Evolutionary conservation across 2,329 filamentous ascomycete species (phyloP).

Genomic region (Talaromyces albobiverticillius): DNA sequence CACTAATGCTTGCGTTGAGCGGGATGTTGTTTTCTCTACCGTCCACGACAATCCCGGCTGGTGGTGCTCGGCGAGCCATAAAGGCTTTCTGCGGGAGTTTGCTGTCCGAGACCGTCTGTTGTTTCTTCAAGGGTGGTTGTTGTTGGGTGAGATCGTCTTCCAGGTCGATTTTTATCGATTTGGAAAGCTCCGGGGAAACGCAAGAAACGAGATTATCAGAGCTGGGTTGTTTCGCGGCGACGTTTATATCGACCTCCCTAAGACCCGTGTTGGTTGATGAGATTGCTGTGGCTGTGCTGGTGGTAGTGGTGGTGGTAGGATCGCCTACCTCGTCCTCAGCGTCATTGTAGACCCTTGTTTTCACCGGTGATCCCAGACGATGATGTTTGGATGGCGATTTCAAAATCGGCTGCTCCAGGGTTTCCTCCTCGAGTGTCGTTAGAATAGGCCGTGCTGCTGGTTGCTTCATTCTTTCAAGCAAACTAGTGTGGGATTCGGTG

Average conservation of each 20-base stretch:
- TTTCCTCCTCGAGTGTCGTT: constrained; percentile 31
- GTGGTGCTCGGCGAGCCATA: constrained; percentile 35
- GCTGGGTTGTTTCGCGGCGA: constrained; percentile 30
- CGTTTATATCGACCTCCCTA: constrained; percentile 53
- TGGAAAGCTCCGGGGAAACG: constrained; percentile 6
- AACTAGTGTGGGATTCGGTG: constrained; percentile 62
- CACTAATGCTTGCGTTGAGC: constrained; percentile 20
- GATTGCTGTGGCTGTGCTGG: constrained; percentile 18
- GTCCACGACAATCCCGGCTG: constrained; percentile 36
- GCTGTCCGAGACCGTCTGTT: constrained; percentile 25
- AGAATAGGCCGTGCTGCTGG: constrained; percentile 29
- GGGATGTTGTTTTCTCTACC: constrained; percentile 47
- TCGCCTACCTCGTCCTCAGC: constrained; percentile 36
- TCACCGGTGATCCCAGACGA: constrained; percentile 39
- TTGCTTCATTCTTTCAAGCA: constrained; percentile 53
- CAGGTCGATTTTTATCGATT: constrained; percentile 20
- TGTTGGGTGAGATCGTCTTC: constrained; percentile 30
- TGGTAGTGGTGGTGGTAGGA: constrained; percentile 27
- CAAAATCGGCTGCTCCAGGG: constrained; percentile 18
- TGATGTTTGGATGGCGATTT: constrained; percentile 21
- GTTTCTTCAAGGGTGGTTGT: constrained; percentile 24
- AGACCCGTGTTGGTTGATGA: constrained; percentile 41
- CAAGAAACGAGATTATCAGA: constrained; percentile 7
- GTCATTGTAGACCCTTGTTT: constrained; percentile 55
- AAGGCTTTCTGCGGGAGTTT: constrained; percentile 41